Conservation (phyloP, 2,329 filamentous ascomycete genomes). For the Atkinsonella hypoxylon region DNA sequence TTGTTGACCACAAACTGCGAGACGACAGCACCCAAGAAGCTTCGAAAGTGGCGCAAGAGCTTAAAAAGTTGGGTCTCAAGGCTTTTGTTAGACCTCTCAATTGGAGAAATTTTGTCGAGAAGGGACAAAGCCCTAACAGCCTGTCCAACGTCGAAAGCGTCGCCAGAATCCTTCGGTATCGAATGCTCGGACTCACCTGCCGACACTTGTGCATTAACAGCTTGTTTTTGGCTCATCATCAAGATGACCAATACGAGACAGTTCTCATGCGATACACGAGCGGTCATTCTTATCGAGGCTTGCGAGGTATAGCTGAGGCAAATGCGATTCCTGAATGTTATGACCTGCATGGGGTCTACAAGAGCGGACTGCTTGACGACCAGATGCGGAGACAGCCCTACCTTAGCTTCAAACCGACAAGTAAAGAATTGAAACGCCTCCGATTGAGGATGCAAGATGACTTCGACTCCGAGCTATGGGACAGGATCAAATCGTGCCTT, state of each 20-base stretch:
- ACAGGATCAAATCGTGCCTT: constrained; percentile 8
- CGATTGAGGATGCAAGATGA: constrained; percentile 19
- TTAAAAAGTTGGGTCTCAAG: constrained; percentile 26
- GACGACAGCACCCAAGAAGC: constrained; percentile 41
- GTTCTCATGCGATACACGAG: constrained; percentile 64
- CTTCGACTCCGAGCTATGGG: constrained; percentile 12
- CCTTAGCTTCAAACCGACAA: constrained; percentile 24
- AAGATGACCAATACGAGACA: constrained; percentile 86
- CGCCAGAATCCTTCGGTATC: constrained; percentile 66
- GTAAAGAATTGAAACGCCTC: constrained; percentile 18
- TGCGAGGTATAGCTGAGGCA: constrained; percentile 55
- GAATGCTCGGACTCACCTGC: constrained; percentile 52
- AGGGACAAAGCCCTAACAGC: constrained; percentile 18
- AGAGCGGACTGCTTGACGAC: constrained; percentile 47
- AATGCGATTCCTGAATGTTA: constrained; percentile 74
- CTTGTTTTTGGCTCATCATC: constrained; percentile 74
- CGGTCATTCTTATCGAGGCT: constrained; percentile 56
- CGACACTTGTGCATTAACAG: constrained; percentile 35
- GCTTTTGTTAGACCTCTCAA: constrained; percentile 16
- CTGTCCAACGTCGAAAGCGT: constrained; percentile 62
- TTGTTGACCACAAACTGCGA: constrained; percentile 48
- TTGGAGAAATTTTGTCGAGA: constrained; percentile 34
- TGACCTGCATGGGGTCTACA: constrained; percentile 58
- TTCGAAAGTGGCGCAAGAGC: constrained; percentile 26
- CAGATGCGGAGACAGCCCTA: constrained; percentile 24